phyloP scores from a whole-genome alignment of 257 asterid genomes.

The Solanum arcanum region DNA sequence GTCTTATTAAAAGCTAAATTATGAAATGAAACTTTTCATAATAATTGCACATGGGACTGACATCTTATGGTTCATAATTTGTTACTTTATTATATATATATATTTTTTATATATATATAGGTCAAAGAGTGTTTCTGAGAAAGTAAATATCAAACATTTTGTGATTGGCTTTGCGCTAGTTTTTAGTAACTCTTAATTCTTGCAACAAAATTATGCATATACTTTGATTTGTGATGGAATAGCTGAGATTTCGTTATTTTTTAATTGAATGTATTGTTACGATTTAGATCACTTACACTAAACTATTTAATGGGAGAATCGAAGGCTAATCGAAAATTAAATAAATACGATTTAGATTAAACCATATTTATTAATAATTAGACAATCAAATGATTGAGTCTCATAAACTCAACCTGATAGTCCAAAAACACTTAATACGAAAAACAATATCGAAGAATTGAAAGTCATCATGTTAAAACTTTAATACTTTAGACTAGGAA shows the following conservation, averaged over 20 bases:
- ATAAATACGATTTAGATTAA: too few relatives aligned
- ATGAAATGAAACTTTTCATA: not conserved
- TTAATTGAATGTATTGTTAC: too few relatives aligned
- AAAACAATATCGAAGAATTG: not conserved
- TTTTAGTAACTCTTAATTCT: not conserved
- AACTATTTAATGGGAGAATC: not conserved
- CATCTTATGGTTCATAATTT: not conserved
- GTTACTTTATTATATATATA: not conserved
- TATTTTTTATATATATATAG: not conserved
- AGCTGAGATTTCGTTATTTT: not conserved
- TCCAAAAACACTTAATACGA: not conserved
- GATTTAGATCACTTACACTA: accelerated
- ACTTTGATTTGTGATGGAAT: not conserved
- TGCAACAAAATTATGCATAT: not conserved
- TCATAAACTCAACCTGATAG: not conserved
- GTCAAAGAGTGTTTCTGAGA: not conserved
- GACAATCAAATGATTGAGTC: not conserved
- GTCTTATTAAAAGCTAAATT: not conserved
- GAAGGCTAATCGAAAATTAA: too few relatives aligned
- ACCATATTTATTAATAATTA: too few relatives aligned
- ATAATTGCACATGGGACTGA: not conserved
- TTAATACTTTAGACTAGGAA: too few relatives aligned
- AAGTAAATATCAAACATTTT: not conserved
- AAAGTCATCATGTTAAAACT: too few relatives aligned
- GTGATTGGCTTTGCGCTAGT: not conserved